Evolutionary conservation across 805 yeast genomes (phyloP).

Genomic region (Cyberlindnera samutprakarnensis): DNA sequence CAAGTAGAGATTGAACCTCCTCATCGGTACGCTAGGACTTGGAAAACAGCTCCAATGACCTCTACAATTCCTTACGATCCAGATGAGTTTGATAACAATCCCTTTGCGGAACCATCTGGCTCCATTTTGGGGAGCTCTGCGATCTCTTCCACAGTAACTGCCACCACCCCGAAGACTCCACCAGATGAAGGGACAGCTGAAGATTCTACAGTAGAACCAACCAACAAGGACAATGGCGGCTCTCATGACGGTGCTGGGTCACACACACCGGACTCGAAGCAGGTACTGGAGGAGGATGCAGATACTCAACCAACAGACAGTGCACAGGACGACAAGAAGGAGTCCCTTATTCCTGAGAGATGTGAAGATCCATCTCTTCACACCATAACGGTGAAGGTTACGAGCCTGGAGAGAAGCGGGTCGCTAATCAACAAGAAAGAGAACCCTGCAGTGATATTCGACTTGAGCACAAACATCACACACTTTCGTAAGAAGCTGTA

Average conservation of each 20-base stretch:
- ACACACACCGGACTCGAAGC: too few species aligned
- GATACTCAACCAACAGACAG: too few species aligned
- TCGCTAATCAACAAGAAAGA: constrained; percentile 46
- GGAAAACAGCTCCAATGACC: too few species aligned
- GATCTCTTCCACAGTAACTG: not conserved
- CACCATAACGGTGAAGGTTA: constrained; percentile 48
- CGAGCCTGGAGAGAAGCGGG: constrained; percentile 62
- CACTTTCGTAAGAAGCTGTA: constrained; percentile 64
- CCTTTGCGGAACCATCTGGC: constrained; percentile 43
- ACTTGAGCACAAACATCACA: constrained; percentile 62
- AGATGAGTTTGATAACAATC: constrained; percentile 54
- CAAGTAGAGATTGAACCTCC: too few species aligned
- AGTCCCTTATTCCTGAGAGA: constrained; percentile 22
- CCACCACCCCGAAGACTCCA: not conserved
- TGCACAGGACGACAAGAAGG: too few species aligned
- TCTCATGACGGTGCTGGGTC: too few species aligned
- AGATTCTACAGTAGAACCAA: not conserved
- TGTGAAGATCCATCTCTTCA: constrained; percentile 22
- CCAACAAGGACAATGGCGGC: too few species aligned
- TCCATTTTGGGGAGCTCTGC: too few species aligned
- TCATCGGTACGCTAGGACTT: too few species aligned
- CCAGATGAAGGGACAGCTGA: not conserved
- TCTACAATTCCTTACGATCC: constrained; percentile 40
- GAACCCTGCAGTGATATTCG: constrained; percentile 75
- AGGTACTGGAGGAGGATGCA: too few species aligned